These are phyloP conservation scores for Exophiala calicioides DNA, from an alignment of 2,329 filamentous ascomycete genomes.

Conservation along the genomic window DNA sequence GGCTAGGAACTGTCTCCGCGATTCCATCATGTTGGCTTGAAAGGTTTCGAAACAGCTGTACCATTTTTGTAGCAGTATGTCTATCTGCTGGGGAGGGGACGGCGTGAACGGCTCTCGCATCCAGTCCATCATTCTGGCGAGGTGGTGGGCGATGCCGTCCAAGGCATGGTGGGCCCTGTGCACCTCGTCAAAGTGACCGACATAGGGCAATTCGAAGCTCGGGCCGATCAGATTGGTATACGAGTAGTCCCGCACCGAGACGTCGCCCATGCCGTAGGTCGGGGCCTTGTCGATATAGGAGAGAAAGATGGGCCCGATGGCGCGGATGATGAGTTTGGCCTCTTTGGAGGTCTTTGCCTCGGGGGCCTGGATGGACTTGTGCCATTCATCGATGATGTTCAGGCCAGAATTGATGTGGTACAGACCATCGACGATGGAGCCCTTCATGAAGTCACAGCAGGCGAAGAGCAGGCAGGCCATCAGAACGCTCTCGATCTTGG, in stretches of 20 bases:
- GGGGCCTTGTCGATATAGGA: slow-evolving; percentile 24
- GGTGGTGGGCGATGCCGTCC: slow-evolving; percentile 19
- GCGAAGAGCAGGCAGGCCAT: slow-evolving; percentile 25
- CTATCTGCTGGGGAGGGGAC: slow-evolving; percentile 9
- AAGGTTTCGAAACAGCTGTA: slow-evolving; percentile 15
- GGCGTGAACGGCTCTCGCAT: slow-evolving; percentile 1
- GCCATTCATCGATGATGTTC: slow-evolving; percentile 24
- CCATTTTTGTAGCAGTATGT: slow-evolving; percentile 19
- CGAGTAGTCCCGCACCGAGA: slow-evolving; percentile 10
- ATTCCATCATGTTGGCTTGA: slow-evolving; percentile 4
- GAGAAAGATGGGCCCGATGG: slow-evolving; percentile 21
- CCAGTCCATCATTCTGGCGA: slow-evolving; percentile 21
- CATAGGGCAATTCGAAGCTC: slow-evolving; percentile 12
- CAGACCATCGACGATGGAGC: slow-evolving; percentile 11
- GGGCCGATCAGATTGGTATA: slow-evolving; percentile 9
- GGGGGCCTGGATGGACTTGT: slow-evolving; percentile 5
- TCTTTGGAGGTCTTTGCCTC: slow-evolving; percentile 2
- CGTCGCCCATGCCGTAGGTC: slow-evolving; percentile 20
- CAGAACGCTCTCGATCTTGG: slow-evolving; percentile 21
- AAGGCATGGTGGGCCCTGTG: slow-evolving; percentile 18
- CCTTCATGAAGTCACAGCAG: slow-evolving; percentile 24
- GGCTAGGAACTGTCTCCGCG: slow-evolving; percentile 5
- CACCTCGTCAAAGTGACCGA: slow-evolving; percentile 11
- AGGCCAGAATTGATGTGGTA: slow-evolving; percentile 19
- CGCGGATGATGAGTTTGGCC: slow-evolving; percentile 13